A percentile compares a stretch with the other conserved stretches of the same genome.
These are phyloP conservation scores for Apiospora saccharicola DNA, from an alignment of 2,329 filamentous ascomycete species.

Conservation along the genomic window DNA sequence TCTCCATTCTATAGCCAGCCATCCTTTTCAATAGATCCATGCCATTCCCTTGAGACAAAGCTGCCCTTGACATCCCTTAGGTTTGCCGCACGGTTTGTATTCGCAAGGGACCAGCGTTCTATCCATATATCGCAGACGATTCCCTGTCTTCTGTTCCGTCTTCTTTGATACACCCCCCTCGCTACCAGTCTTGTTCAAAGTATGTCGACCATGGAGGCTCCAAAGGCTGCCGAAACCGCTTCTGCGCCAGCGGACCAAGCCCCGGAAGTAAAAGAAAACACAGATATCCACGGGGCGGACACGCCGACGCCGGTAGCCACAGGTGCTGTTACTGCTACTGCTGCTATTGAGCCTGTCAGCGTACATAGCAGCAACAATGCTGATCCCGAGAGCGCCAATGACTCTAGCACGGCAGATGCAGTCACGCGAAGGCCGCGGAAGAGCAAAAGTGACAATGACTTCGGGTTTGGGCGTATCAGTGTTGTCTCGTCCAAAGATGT, in stretches of 20 bases:
- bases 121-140: conserved; percentile 8
- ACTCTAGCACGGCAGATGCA: neutral
- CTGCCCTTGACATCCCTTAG: conserved; percentile 13
- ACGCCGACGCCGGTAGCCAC: neutral
- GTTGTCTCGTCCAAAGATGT: neutral
- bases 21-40: conserved; percentile 21
- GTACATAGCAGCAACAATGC: neutral
- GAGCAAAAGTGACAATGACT: conserved; percentile 9
- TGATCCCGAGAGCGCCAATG: neutral
- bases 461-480: neutral
- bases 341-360: neutral
- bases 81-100: neutral
- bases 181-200: neutral
- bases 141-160: neutral
- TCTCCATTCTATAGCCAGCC: conserved; percentile 8
- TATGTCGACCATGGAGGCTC: neutral
- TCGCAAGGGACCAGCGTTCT: neutral
- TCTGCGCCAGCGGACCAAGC: neutral
- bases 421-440: neutral
- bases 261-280: neutral
- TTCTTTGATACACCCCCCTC: neutral
- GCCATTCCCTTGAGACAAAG: conserved; percentile 12
- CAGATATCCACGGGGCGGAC: neutral
- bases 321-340: neutral
- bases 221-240: neutral